Base-by-base conservation (phyloP, 2,329 filamentous ascomycete genomes). In the Talaromyces islandicus region DNA sequence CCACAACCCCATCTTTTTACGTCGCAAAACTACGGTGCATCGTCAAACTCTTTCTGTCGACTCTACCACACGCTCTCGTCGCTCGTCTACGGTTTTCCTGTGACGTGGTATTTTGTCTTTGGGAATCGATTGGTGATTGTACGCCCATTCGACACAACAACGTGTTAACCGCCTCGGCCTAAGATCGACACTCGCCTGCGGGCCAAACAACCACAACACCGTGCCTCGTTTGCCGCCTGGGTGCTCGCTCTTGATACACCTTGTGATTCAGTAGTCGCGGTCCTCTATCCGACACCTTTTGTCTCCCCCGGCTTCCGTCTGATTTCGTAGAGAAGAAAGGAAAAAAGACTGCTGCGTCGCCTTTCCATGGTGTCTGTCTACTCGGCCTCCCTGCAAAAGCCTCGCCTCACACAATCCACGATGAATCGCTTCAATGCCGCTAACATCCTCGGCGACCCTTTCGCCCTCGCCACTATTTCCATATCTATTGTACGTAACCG, bases 371-470 rank as follows among this genome's bases (percentile, higher is more conserved):
- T 52, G 24, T 52, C 48, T 29, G 27, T 27, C 25, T 52, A 52
- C 25, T 52, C 48, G 27, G 25, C 48, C 14, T 52, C 48, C 7
- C 24, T 52, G 12, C 21, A 51, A 17, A 51, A 52, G 17, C 48
- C 21, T 52, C 48, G 11, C 48, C 51, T 54, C 51, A 7, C 30
- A 35, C 53, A 57, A 48, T 60, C 62, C 60, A 71, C 57, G 64
- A 81, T 78, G 78, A 75, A 79, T 65, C 78, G 77, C 68, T 88
- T 96, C 76, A 88, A 85, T 75, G 77, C 92, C 75, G 90, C 90
- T 73, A 95, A 97, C 77, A 92, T 99, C 69, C 83, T 97, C 63
- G 94, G 94, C 69, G 93, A 99, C 78, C 94, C 94, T 6, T 97
- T 99, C 77, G 92, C 93, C 62, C 84, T 99, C 62, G 92, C 92